phyloP scores from a whole-genome alignment of 192 early-diverging fungal genomes.

The Phycomyces blakesleeanus region DNA sequence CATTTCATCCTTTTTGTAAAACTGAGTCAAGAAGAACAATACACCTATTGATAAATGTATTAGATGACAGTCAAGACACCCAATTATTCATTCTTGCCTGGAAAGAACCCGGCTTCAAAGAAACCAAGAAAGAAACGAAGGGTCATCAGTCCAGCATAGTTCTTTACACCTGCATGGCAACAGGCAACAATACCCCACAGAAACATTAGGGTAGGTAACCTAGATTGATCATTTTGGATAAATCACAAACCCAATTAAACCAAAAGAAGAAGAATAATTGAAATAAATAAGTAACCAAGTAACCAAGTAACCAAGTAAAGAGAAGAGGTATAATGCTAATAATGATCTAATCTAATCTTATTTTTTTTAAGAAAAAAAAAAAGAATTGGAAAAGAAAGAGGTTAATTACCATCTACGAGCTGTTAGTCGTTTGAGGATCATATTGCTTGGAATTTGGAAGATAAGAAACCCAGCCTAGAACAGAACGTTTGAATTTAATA shows the following conservation, averaged over 20 bases:
- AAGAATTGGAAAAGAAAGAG: neutral
- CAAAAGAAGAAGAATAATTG: no score
- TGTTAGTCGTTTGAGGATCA: constrained; percentile 25
- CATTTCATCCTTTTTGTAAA: constrained; percentile 33
- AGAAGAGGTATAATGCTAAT: no score
- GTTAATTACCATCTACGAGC: constrained; percentile 25
- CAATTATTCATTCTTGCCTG: neutral
- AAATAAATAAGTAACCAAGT: no score
- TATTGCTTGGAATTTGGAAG: constrained; percentile 37
- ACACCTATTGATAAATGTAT: no score
- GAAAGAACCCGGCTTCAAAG: constrained; percentile 33
- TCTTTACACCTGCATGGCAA: constrained; percentile 22
- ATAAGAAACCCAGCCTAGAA: constrained; percentile 22
- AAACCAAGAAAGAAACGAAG: constrained; percentile 29
- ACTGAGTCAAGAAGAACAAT: constrained; percentile 26
- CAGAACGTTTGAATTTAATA: neutral
- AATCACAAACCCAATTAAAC: neutral
- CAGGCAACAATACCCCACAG: constrained; percentile 26
- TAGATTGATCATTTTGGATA: neutral
- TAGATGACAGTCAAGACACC: neutral
- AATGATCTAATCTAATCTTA: no score
- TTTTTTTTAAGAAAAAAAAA: no score
- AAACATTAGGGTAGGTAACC: constrained; percentile 30
- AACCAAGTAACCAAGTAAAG: no score
- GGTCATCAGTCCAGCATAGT: constrained; percentile 17